Conservation (phyloP, 1,139 yeast species). For the Saccharomyces uvarum region DNA sequence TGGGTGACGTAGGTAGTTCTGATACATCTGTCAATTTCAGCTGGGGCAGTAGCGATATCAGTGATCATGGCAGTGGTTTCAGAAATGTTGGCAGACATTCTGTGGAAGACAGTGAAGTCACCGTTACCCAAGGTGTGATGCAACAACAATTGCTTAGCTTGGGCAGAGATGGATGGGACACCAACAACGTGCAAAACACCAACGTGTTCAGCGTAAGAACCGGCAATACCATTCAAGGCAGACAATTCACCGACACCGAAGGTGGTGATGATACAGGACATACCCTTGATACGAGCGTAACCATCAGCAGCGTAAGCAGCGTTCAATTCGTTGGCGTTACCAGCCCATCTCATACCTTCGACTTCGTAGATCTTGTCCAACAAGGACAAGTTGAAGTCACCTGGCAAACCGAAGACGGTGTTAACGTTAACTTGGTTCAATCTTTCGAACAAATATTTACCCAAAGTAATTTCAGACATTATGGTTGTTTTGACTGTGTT, state of each 20-base stretch:
- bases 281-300: slow-evolving; percentile 57
- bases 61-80: slow-evolving; percentile 57
- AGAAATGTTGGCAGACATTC: slow-evolving; percentile 66
- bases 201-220: slow-evolving; percentile 71
- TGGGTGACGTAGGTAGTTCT: slow-evolving; percentile 64
- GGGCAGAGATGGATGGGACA: slow-evolving; percentile 56
- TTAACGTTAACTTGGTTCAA: slow-evolving; percentile 43
- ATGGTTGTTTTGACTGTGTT: slow-evolving; percentile 7
- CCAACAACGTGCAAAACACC: slow-evolving; percentile 84
- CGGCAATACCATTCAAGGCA: slow-evolving; percentile 77
- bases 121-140: slow-evolving; percentile 79
- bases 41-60: slow-evolving; percentile 57
- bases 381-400: slow-evolving; percentile 60
- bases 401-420: slow-evolving; percentile 62
- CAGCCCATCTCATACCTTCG: slow-evolving; percentile 56
- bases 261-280: slow-evolving; percentile 55
- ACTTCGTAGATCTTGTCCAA: slow-evolving; percentile 59
- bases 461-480: slow-evolving; percentile 43
- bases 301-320: slow-evolving; percentile 71
- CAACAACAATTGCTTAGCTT: slow-evolving; percentile 50
- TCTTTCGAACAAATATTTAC: slow-evolving; percentile 57
- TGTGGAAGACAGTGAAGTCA: slow-evolving; percentile 69
- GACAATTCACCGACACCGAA: slow-evolving; percentile 85
- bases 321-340: slow-evolving; percentile 64
- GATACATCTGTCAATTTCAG: slow-evolving; percentile 65